Evolutionary conservation across 495 filamentous ascomycete species (phyloP).

Genomic region (Penicillium diatomitis): DNA sequence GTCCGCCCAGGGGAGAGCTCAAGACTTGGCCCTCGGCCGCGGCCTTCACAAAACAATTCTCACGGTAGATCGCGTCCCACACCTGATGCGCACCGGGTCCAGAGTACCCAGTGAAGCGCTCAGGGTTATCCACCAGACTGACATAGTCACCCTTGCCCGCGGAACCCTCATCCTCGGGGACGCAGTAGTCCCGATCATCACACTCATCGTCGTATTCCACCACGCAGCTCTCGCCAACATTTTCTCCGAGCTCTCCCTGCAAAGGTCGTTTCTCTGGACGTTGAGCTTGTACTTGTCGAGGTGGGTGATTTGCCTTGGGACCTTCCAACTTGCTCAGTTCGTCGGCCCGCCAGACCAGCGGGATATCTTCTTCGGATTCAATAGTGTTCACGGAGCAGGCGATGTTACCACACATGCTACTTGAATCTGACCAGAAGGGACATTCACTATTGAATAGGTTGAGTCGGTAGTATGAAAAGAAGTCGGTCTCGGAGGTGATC

Average conservation of each 20-base stretch:
- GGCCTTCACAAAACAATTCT: constrained; percentile 88
- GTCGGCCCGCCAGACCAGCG: constrained; percentile 80
- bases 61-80: constrained; percentile 93
- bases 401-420: constrained; percentile 94
- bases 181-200: constrained; percentile 93
- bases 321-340: constrained; percentile 90
- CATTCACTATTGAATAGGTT: constrained; percentile 95
- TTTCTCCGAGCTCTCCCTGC: constrained; percentile 71
- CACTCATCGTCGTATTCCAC: constrained; percentile 97
- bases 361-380: constrained; percentile 90
- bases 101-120: constrained; percentile 89
- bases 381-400: constrained; percentile 96
- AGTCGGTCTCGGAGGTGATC: constrained; percentile 81
- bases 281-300: constrained; percentile 58
- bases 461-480: constrained; percentile 93
- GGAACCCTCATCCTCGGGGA: constrained; percentile 87
- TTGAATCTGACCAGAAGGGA: constrained; percentile 91
- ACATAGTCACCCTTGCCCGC: constrained; percentile 91
- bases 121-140: constrained; percentile 84
- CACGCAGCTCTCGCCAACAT: constrained; percentile 90
- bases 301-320: constrained; percentile 81
- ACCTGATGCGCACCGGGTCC: constrained; percentile 76
- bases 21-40: constrained; percentile 28
- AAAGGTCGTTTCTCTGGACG: constrained; percentile 61
- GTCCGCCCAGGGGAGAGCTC: constrained; percentile 18